Conservation (phyloP, 2,329 filamentous ascomycete species). For the Aspergillus aculeatinus region DNA sequence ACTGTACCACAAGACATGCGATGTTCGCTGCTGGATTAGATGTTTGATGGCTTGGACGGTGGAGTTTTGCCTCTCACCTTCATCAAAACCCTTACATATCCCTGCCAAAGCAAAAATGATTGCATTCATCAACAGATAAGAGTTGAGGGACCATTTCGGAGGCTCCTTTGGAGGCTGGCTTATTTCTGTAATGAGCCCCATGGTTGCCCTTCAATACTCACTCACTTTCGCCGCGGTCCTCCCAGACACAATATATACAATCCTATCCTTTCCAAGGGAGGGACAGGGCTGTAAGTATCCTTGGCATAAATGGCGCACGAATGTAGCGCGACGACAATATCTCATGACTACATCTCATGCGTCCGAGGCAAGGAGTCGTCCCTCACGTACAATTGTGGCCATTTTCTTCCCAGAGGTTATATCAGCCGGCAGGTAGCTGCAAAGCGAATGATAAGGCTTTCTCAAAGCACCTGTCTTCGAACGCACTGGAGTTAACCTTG, state of each 20-base stretch:
- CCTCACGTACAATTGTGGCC: not conserved
- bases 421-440: not conserved
- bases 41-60: not conserved
- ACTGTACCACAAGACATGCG: constrained; percentile 21
- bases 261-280: not conserved
- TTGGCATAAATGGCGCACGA: not conserved
- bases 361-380: not conserved
- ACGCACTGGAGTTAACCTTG: not conserved
- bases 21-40: constrained; percentile 17
- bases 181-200: constrained; percentile 23
- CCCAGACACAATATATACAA: not conserved
- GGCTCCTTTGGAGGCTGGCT: constrained; percentile 20
- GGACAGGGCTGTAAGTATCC: not conserved
- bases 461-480: not conserved
- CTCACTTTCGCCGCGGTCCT: not conserved
- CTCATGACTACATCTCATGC: not conserved
- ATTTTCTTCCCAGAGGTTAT: not conserved
- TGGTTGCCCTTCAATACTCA: constrained; percentile 1
- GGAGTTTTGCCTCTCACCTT: constrained; percentile 8
- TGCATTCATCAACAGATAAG: constrained; percentile 20
- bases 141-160: constrained; percentile 22
- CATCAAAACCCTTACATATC: constrained; percentile 24
- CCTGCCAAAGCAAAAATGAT: constrained; percentile 24
- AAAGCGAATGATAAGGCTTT: not conserved
- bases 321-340: not conserved